Conservation (phyloP, 176 grass and related monocot species). For the Melocanna baccifera region DNA sequence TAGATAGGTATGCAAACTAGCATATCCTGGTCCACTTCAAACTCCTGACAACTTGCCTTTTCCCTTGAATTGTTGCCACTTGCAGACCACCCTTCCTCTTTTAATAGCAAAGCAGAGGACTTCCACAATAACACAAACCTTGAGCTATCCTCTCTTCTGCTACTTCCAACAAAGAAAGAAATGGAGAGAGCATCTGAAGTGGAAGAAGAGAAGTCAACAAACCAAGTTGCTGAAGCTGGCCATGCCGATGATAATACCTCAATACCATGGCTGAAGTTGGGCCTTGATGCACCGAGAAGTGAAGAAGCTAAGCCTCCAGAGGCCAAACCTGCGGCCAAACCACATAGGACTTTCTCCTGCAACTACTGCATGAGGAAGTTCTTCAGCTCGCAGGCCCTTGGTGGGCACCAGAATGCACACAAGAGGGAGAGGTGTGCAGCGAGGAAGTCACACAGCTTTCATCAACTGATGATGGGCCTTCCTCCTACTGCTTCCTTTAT, state of each 20-base stretch:
- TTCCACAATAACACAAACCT: slow-evolving; percentile 38
- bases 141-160: slow-evolving; percentile 30
- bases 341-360: slow-evolving; percentile 79
- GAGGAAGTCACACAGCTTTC: slow-evolving; percentile 49
- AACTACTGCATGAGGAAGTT: slow-evolving; percentile 93
- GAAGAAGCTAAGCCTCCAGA: slow-evolving; percentile 33
- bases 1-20: slow-evolving; percentile 46
- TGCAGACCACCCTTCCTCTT: slow-evolving; percentile 38
- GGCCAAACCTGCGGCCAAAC: slow-evolving; percentile 28
- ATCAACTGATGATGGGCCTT: slow-evolving; percentile 41
- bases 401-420: slow-evolving; percentile 87
- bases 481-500: slow-evolving; percentile 41
- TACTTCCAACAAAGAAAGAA: slow-evolving; percentile 28
- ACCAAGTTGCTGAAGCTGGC: slow-evolving; percentile 16
- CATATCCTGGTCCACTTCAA: slow-evolving; percentile 45
- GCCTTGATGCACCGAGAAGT: slow-evolving; percentile 21
- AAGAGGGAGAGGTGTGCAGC: slow-evolving; percentile 77
- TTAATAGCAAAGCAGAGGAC: slow-evolving; percentile 58
- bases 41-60: slow-evolving; percentile 46
- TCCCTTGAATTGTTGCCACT: slow-evolving; percentile 67
- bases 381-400: slow-evolving; percentile 84
- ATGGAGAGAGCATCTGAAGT: slow-evolving; percentile 49
- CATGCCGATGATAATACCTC: slow-evolving; percentile 29
- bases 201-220: slow-evolving; percentile 30
- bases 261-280: slow-evolving; percentile 59